Percentiles rank a stretch among this genome's conserved stretches.
phyloP scores from a whole-genome alignment of 345 rosid genomes.

The Euphorbia pulcherrima region DNA sequence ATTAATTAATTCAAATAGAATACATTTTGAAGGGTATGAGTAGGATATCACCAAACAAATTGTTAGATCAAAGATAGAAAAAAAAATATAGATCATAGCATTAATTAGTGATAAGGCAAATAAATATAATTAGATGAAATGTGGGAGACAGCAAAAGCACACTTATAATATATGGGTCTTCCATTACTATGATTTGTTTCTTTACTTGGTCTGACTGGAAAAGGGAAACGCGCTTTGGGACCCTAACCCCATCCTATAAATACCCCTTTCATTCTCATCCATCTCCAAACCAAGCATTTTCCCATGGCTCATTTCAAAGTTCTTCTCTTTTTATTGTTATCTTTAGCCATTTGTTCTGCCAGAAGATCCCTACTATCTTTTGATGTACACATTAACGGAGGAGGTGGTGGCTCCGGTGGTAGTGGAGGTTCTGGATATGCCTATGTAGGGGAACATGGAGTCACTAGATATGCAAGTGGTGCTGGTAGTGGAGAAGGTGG shows the following conservation, averaged over 20 bases:
- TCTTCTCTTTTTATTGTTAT: slow-evolving; percentile 8
- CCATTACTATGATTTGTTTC: background rate
- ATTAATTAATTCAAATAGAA: too few relatives aligned
- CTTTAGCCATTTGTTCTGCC: slow-evolving; percentile 15
- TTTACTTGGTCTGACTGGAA: background rate
- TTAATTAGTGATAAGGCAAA: background rate
- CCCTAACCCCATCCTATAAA: slow-evolving; percentile 17
- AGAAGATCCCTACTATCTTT: slow-evolving; percentile 11
- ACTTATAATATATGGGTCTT: slow-evolving; percentile 8
- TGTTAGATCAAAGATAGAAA: too few relatives aligned
- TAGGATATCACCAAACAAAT: too few relatives aligned
- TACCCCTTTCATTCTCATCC: background rate
- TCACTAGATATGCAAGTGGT: slow-evolving; percentile 1
- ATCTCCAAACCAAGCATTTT: slow-evolving; percentile 2
- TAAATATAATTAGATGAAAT: background rate
- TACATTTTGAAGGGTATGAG: too few relatives aligned
- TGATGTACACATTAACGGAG: slow-evolving; percentile 12
- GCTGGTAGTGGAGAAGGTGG: slow-evolving; percentile 17
- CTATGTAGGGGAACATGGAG: slow-evolving; percentile 11
- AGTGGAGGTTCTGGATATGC: slow-evolving; percentile 14
- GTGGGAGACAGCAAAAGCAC: slow-evolving; percentile 42
- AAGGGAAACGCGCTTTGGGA: slow-evolving; percentile 4
- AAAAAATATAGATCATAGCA: background rate
- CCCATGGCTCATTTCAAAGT: slow-evolving; percentile 13
- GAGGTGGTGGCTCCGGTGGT: slow-evolving; percentile 12